Evolutionary conservation across 495 filamentous ascomycete species (phyloP).

Genomic region (Aspergillus campestris): DNA sequence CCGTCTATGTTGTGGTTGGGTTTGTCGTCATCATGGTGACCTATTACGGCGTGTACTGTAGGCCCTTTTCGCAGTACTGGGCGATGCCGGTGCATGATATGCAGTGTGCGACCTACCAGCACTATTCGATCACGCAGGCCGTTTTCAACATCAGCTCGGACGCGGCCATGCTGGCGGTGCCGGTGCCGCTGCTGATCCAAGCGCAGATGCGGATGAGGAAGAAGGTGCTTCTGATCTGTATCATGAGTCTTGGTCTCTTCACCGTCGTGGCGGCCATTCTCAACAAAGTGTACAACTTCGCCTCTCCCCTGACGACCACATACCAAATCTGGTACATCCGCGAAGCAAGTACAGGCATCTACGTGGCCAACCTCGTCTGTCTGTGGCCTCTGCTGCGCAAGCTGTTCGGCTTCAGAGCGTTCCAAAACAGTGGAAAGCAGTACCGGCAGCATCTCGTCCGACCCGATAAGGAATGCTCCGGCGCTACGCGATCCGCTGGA

Average conservation of each 20-base stretch:
- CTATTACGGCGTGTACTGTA: constrained; percentile 58
- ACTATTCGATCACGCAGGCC: constrained; percentile 57
- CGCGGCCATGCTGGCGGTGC: constrained; percentile 50
- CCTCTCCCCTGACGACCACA: constrained; percentile 39
- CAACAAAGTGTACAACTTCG: constrained; percentile 61
- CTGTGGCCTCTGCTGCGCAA: constrained; percentile 51
- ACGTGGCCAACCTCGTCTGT: constrained; percentile 57
- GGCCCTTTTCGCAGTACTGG: constrained; percentile 55
- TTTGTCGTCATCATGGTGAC: constrained; percentile 54
- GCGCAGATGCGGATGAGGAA: constrained; percentile 40
- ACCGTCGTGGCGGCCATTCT: constrained; percentile 53
- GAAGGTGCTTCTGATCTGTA: constrained; percentile 43
- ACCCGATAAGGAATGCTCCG: constrained; percentile 9
- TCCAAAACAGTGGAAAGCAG: constrained; percentile 23
- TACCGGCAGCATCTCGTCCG: constrained; percentile 10
- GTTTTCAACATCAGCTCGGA: constrained; percentile 63
- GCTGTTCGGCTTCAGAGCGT: constrained; percentile 35
- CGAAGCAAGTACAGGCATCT: constrained; percentile 53
- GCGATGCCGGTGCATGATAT: constrained; percentile 35
- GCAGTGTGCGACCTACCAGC: constrained; percentile 28
- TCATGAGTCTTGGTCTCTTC: constrained; percentile 52
- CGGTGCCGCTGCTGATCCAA: constrained; percentile 49
- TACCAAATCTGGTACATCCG: constrained; percentile 57
- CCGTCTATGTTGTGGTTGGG: constrained; percentile 43
- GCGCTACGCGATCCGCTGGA: constrained; percentile 6